Base-by-base conservation (phyloP, 2,329 filamentous ascomycete genomes). In the Metarhizium rileyi region DNA sequence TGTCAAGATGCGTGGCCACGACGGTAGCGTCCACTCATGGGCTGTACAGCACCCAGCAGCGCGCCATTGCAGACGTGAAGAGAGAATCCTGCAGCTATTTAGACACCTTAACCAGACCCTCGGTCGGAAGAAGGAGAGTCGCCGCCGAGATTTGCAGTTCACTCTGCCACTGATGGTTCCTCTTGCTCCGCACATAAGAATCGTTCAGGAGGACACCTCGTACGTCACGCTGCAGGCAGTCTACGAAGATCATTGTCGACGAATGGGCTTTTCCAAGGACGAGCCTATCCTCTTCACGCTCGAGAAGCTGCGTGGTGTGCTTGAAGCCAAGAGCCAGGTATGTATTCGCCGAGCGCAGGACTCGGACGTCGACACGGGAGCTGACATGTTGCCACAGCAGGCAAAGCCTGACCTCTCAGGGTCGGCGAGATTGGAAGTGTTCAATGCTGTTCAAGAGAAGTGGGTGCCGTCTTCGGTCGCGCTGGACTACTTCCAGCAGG, bases 11-110 rank as follows among this genome's bases (percentile, higher is more conserved):
- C 87, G 94, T 56, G 94, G 93, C 16, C 91, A 97, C 63, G 94
- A 99, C 68, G 93, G 94, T 57, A 97, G 90, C 63, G 74, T 95
- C n/a, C 93, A 98, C 73, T 80, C 89, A 7, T 99, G 96, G 69
- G 90, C 90, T 3, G 89, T 98, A 33, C 94, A 98, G 63, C 91
- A 97, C 65, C 94, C 93, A 4, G 90, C 93, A 2, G 89, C 90
- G 3, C 77, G 93, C 50, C 90, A 95, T 66, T 96, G 90, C 61
- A 81, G 93, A 52, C 81, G 94, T 49, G 94, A 99, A 65, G 94
- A 98, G 70, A 81, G 93, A 26, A 95, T 97, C 50, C 69, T 96
- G 55, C 93, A 99, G 67, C 77, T 99, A 12, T 98, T 98, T 83
- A 81, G 94, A 42, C 94, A 96, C 59, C 90, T 98, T 70, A 98